A percentile compares a stretch with the other conserved stretches of the same genome.
Evolutionary conservation across 306 rosid species (phyloP).

Genomic region (cucumber (Cucumis sativus)): DNA sequence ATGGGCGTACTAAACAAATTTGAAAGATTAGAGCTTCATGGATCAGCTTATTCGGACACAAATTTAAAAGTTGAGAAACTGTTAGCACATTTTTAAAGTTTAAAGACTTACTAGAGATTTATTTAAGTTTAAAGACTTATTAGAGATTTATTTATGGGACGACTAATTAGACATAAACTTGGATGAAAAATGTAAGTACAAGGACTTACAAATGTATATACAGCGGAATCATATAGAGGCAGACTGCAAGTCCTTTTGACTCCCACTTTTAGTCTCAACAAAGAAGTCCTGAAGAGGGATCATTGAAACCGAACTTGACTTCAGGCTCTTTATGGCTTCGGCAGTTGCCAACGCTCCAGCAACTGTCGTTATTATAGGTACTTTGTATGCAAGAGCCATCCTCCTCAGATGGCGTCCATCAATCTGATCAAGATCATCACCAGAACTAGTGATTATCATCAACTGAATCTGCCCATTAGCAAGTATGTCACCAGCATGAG

Average conservation of each 20-base stretch:
- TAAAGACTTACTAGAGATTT: no score
- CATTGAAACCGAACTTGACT: conserved; percentile 56
- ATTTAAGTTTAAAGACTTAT: no score
- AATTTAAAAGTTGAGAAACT: no score
- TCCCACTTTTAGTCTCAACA: conserved; percentile 19
- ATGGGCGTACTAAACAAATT: no score
- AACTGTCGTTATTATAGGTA: conserved; percentile 82
- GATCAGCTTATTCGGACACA: no score
- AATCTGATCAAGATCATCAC: conserved; percentile 76
- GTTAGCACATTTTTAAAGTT: no score
- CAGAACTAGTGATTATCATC: conserved; percentile 94
- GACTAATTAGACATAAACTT: no score
- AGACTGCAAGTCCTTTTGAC: conserved; percentile 25
- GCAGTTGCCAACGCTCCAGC: conserved; percentile 93
- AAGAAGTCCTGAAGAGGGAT: conserved; percentile 90
- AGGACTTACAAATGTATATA: neutral
- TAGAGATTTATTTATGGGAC: no score
- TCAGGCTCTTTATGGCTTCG: conserved; percentile 78
- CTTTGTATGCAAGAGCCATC: conserved; percentile 81
- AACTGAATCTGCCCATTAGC: conserved; percentile 90
- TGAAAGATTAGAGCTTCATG: no score
- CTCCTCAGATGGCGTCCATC: conserved; percentile 85
- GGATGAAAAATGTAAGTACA: neutral
- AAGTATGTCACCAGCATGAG: conserved; percentile 89
- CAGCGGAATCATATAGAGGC: conserved; percentile 10